Evolutionary conservation across 345 rosid species (phyloP).

Genomic region (Gossypium bickii): DNA sequence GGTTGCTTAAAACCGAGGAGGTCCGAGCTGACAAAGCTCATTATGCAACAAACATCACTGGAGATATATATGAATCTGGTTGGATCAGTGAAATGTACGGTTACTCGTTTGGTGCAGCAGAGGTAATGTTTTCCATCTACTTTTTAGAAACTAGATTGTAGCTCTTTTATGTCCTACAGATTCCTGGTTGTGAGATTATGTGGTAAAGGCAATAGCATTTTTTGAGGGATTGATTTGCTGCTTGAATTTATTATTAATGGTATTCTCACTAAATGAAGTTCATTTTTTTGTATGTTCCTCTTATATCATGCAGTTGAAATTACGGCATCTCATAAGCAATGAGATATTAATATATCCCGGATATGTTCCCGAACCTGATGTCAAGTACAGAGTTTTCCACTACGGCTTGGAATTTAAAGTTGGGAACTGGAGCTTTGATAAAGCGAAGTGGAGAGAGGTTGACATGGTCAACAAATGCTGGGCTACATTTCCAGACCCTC

Average conservation of each 20-base stretch:
- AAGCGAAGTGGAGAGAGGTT: conserved; percentile 82
- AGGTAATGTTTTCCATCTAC: conserved; percentile 43
- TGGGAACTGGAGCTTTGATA: conserved; percentile 96
- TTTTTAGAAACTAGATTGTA: not conserved
- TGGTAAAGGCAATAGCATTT: not conserved
- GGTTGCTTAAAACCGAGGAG: conserved; percentile 97
- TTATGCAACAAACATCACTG: conserved; percentile 80
- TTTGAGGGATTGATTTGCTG: not conserved
- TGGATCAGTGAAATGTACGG: conserved; percentile 99
- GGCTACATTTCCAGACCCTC: conserved; percentile 91
- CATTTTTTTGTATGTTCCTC: not conserved
- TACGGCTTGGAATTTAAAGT: conserved; percentile 86
- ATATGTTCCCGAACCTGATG: conserved; percentile 74
- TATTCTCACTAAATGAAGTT: not conserved
- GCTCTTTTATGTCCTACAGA: not conserved
- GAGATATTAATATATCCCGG: conserved; percentile 89
- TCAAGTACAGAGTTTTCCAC: conserved; percentile 81
- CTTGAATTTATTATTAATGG: not conserved
- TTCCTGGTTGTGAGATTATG: not conserved
- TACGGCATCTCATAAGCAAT: conserved; percentile 65
- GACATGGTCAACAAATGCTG: conserved; percentile 79
- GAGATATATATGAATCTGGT: conserved; percentile 85
- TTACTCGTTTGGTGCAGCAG: conserved; percentile 98
- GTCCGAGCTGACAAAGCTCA: conserved; percentile 95
- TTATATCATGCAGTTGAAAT: conserved; percentile 58